Conservation (phyloP, 352 stramenopile species). For the Globisporangium acanthophoron region DNA sequence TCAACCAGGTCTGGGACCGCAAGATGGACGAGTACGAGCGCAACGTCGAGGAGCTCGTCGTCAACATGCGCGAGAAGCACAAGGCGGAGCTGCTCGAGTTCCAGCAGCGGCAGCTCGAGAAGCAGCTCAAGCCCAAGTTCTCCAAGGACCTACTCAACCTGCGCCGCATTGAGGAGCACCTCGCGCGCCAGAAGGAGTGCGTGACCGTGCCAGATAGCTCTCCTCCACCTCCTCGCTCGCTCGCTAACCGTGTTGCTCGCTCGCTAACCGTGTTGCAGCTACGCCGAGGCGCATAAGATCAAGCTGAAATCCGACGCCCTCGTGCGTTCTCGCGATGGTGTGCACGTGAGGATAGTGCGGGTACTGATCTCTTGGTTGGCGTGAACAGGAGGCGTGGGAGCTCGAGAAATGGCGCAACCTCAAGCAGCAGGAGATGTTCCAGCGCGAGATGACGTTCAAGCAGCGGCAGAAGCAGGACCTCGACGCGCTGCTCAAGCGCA, state of each 20-base stretch:
- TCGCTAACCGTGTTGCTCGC: neutral
- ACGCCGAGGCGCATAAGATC: constrained; percentile 95
- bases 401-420: constrained; percentile 93
- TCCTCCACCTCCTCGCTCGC: neutral
- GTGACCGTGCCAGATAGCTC: too few relatives aligned
- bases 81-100: constrained; percentile 90
- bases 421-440: constrained; percentile 94
- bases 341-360: too few relatives aligned
- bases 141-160: constrained; percentile 94
- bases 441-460: constrained; percentile 94
- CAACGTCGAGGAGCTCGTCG: constrained; percentile 88
- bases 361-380: too few relatives aligned
- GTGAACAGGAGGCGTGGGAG: constrained; percentile 92
- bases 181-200: constrained; percentile 88
- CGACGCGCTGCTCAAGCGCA: constrained; percentile 91
- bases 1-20: constrained; percentile 95
- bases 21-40: constrained; percentile 95
- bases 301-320: constrained; percentile 94
- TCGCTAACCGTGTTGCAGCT: constrained; percentile 32
- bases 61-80: constrained; percentile 90
- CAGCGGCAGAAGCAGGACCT: constrained; percentile 91
- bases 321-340: constrained; percentile 2
- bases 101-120: constrained; percentile 89
- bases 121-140: constrained; percentile 90
- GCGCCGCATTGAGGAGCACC: constrained; percentile 89